Conservation (phyloP, 1,284 basidiomycete species). For the Meripilus lineatus region DNA sequence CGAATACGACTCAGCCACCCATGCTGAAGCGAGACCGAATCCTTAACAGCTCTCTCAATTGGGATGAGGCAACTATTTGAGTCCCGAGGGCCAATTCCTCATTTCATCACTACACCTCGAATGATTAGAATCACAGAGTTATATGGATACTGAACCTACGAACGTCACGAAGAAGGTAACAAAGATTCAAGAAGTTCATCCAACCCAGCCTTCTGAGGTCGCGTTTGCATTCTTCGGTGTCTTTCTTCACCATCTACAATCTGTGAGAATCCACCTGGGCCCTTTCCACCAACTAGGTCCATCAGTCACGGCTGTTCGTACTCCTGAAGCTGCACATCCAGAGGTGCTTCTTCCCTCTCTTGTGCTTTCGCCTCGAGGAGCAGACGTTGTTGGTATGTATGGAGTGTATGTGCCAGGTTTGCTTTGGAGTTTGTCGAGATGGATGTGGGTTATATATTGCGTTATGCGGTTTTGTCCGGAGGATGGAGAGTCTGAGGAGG, state of each 20-base stretch:
- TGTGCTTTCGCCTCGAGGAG: slow-evolving; percentile 31
- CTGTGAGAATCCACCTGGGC: slow-evolving; percentile 35
- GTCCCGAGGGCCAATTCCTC: too few species aligned
- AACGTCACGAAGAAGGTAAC: neutral
- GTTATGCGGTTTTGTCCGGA: slow-evolving; percentile 34
- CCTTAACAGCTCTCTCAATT: slow-evolving; percentile 4
- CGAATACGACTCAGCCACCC: too few species aligned
- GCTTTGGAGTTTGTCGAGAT: slow-evolving; percentile 14
- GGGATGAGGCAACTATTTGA: slow-evolving; percentile 2
- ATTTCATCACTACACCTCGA: too few species aligned
- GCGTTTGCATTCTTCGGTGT: slow-evolving; percentile 42
- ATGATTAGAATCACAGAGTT: too few species aligned
- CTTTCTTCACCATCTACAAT: slow-evolving; percentile 43
- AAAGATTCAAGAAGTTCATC: slow-evolving; percentile 25
- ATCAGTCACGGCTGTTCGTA: slow-evolving; percentile 37
- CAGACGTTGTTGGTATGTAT: slow-evolving; percentile 29
- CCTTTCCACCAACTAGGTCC: slow-evolving; percentile 34
- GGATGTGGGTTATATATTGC: slow-evolving; percentile 34
- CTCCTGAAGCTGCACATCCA: slow-evolving; percentile 38
- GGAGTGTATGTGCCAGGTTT: slow-evolving; percentile 31
- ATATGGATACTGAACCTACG: too few species aligned
- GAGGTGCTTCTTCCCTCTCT: slow-evolving; percentile 29
- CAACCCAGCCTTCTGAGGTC: slow-evolving; percentile 46
- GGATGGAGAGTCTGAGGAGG: slow-evolving; percentile 42
- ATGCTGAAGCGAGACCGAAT: slow-evolving; percentile 2